Percentiles rank a stretch among this genome's conserved stretches.
Evolutionary conservation across 176 grass and related monocot genomes (phyloP).

Genomic region (Triticum turgidum): DNA sequence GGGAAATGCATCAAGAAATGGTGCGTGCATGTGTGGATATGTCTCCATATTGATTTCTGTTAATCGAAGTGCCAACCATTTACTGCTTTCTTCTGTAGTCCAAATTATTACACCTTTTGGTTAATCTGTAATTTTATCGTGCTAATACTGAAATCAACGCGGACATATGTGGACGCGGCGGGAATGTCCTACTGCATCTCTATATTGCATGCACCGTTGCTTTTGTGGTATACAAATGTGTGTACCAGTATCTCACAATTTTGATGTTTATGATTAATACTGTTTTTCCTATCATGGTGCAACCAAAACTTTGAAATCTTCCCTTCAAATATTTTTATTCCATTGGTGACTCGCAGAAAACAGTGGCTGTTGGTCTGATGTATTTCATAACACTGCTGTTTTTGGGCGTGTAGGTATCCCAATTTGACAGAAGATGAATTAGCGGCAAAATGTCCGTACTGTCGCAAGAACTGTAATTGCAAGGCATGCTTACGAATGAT

Average conservation of each 20-base stretch:
- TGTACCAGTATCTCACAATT: neutral
- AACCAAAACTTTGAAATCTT: neutral
- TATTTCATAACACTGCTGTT: constrained; percentile 10
- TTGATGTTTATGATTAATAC: neutral
- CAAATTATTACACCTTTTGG: too few relatives aligned
- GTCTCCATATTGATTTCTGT: neutral
- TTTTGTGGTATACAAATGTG: neutral
- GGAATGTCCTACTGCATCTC: too few relatives aligned
- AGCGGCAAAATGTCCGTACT: constrained; percentile 55
- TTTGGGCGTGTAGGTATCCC: constrained; percentile 63
- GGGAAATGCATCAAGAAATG: constrained; percentile 52
- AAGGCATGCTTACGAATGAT: constrained; percentile 62
- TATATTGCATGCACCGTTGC: neutral
- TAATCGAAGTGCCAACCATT: neutral
- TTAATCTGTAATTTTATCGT: too few relatives aligned
- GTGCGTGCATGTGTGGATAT: constrained; percentile 16
- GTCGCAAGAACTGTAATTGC: constrained; percentile 72
- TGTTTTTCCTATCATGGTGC: neutral
- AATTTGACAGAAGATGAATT: constrained; percentile 53
- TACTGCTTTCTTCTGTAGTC: too few relatives aligned
- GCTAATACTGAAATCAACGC: too few relatives aligned
- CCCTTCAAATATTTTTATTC: neutral
- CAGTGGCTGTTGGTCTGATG: too few relatives aligned
- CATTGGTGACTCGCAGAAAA: too few relatives aligned
- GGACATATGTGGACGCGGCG: too few relatives aligned